Evolutionary conservation across 2,329 filamentous ascomycete genomes (phyloP), one percentile per base, ranked within the genome.

Genomic region (Thyridium curvatum): DNA sequence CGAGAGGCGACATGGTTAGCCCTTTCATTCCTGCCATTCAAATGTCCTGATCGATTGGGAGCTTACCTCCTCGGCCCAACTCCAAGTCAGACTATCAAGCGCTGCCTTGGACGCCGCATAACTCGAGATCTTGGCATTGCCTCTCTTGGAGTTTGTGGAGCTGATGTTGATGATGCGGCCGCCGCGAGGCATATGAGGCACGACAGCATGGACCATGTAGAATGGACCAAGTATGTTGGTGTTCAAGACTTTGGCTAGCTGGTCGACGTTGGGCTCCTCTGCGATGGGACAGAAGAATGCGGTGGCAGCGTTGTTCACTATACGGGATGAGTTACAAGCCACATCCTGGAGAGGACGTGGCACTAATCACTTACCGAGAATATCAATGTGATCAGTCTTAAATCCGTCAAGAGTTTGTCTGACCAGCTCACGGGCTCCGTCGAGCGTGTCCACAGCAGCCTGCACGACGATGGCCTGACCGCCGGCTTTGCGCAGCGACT

Each of bases 241-340:
- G 18, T 49, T 42, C 36, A 66, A 60, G 2, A 52, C 44, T 4
- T 51, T 49, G 12, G 53, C 39, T 1, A 62, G 32, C 26, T 56
- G 44, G 8, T 55, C 52, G 6, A 47, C 38, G 4, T 58, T 47
- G 10, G 48, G 37, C 4, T 41, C 17, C 12, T 38, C n/a, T 15
- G 52, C 48, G 2, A 49, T 37, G 5, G 50, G 36, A 4, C 48
- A 33, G 8, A 46, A 38, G 14, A 42, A 41, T 6, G 40, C 52
- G 4, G 42, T 39, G 2, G 53, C 60, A 2, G 64, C 63, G 31
- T 66, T 66, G 43, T 67, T 67, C 13, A 67, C 62, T 59, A 29
- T 26, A 10, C 21, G n/a, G n/a, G n/a, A n/a, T n/a, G 15, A 37
- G 18, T 21, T 14, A n/a, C 16, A 12, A 16, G 4, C 15, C n/a